Evolutionary conservation across 2,329 filamentous ascomycete species (phyloP).

Genomic region (Ustilaginoidea virens): DNA sequence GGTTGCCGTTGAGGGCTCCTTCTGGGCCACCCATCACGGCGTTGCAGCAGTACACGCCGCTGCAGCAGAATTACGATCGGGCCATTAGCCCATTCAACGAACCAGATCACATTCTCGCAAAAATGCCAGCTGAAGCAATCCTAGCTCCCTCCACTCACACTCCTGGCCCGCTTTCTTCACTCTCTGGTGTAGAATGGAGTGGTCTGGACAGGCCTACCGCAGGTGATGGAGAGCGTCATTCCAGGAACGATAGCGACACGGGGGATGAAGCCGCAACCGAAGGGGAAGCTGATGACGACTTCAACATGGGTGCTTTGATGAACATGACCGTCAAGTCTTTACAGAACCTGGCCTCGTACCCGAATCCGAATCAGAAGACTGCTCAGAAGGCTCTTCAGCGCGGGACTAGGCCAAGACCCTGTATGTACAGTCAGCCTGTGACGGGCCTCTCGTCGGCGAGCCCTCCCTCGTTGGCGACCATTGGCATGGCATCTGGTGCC

Average conservation of each 20-base stretch:
- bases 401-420: conserved; percentile 11
- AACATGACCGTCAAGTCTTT: conserved; percentile 31
- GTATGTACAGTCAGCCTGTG: conserved; percentile 3
- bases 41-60: conserved; percentile 29
- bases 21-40: conserved; percentile 6
- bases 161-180: too few species aligned
- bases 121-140: conserved; percentile 13
- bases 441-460: conserved; percentile 1
- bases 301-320: conserved; percentile 16
- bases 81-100: conserved; percentile 25
- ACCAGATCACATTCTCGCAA: conserved; percentile 10
- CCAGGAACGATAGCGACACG: conserved; percentile 7
- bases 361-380: conserved; percentile 36
- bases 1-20: conserved; percentile 16
- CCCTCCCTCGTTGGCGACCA: not conserved
- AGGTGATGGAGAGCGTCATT: conserved; percentile 4
- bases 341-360: conserved; percentile 38
- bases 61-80: conserved; percentile 39
- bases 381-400: conserved; percentile 30
- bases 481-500: not conserved
- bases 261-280: conserved; percentile 14
- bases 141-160: conserved; percentile 3
- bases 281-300: conserved; percentile 14
- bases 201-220: not conserved
- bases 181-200: too few species aligned